Conservation (phyloP, 1,139 yeast species). For the Scheffersomyces parashehatae region DNA sequence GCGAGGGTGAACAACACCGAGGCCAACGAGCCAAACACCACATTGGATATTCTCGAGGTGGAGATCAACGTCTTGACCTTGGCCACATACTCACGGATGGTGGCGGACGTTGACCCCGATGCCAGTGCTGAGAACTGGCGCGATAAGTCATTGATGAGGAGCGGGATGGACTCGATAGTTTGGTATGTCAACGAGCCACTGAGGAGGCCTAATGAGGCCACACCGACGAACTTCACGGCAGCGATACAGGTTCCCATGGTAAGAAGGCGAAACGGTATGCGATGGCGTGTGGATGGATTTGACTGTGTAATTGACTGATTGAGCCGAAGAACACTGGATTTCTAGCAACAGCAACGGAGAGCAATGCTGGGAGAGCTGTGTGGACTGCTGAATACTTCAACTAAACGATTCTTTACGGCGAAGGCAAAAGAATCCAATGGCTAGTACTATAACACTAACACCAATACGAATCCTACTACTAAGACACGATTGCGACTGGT, state of each 20-base stretch:
- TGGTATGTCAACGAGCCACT: conserved; percentile 43
- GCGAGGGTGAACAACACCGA: conserved; percentile 43
- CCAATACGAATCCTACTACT: too few relatives aligned
- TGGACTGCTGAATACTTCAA: too few relatives aligned
- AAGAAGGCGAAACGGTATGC: not conserved
- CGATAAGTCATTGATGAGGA: conserved; percentile 30
- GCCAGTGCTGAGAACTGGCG: conserved; percentile 7
- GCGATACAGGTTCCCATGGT: conserved; percentile 51
- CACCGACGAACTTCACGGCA: conserved; percentile 51
- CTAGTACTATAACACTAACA: too few relatives aligned
- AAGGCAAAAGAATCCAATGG: too few relatives aligned
- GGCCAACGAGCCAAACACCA: conserved; percentile 38
- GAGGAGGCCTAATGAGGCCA: conserved; percentile 53
- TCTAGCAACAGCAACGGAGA: not conserved
- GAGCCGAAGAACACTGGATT: too few relatives aligned
- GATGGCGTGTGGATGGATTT: not conserved
- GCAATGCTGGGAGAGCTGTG: too few relatives aligned
- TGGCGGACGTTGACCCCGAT: not conserved
- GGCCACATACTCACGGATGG: conserved; percentile 5
- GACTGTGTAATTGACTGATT: too few relatives aligned
- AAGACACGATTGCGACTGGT: too few relatives aligned
- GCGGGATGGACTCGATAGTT: conserved; percentile 36
- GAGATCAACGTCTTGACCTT: conserved; percentile 7
- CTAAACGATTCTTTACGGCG: too few relatives aligned
- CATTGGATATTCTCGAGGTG: conserved; percentile 28